Evolutionary conservation across 2,329 filamentous ascomycete species (phyloP).

Genomic region (Aspergillus oerlinghausenensis): DNA sequence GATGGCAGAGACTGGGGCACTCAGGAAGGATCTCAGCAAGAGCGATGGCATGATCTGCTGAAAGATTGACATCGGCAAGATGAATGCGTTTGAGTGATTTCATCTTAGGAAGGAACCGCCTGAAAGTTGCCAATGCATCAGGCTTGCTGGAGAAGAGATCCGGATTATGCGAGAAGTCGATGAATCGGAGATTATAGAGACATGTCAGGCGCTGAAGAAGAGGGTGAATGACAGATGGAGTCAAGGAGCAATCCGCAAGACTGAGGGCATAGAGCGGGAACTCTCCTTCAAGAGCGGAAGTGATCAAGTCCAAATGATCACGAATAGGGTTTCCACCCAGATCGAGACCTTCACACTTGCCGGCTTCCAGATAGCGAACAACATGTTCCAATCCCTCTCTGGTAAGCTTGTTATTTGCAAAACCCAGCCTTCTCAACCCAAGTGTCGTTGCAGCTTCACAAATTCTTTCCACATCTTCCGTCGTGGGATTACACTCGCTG

Average conservation of each 20-base stretch:
- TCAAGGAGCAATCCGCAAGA: conserved; percentile 78
- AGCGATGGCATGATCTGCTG: conserved; percentile 82
- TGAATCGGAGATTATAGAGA: conserved; percentile 72
- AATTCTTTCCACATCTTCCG: conserved; percentile 67
- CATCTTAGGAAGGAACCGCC: conserved; percentile 82
- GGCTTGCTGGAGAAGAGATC: conserved; percentile 69
- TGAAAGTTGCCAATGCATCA: conserved; percentile 68
- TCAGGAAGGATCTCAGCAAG: conserved; percentile 88
- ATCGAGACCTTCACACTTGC: conserved; percentile 81
- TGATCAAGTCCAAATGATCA: conserved; percentile 46
- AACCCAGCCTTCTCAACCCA: conserved; percentile 71
- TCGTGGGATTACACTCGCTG: conserved; percentile 69
- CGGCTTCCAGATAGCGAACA: conserved; percentile 67
- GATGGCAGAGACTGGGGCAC: conserved; percentile 71
- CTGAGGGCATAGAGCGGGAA: conserved; percentile 73
- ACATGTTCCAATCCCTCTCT: conserved; percentile 70
- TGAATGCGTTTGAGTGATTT: conserved; percentile 76
- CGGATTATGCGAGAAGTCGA: conserved; percentile 88
- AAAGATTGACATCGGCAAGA: conserved; percentile 76
- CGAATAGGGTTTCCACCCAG: conserved; percentile 76
- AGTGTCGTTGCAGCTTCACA: conserved; percentile 79
- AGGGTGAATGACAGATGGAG: conserved; percentile 65
- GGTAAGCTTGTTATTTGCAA: conserved; percentile 77
- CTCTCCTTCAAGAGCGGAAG: conserved; percentile 35
- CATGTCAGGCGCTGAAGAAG: conserved; percentile 69